Base-by-base conservation (phyloP, 2,329 filamentous ascomycete species). In the Ophiocordyceps camponoti-rufipedis region DNA sequence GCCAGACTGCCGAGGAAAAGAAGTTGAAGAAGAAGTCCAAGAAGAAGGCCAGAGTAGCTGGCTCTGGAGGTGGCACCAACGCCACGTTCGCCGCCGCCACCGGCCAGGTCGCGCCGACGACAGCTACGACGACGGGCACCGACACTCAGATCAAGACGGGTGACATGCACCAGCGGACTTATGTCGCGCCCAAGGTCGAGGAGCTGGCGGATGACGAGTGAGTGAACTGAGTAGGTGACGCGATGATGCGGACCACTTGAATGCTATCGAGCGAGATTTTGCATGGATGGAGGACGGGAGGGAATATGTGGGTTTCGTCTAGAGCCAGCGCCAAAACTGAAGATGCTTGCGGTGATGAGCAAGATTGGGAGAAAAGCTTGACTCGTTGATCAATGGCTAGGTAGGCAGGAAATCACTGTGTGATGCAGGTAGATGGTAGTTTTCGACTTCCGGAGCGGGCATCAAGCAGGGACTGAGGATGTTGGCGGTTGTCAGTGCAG, bases 41-140 rank as follows among this genome's bases (percentile, higher is more conserved):
- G 67, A 76, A 74, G 62, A 72, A 71, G 61, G 54, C 62, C 47
- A 67, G 65, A 56, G 54, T 60, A 8, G 58, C 63, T 31, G 60
- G 59, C 12, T 42, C 47, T 38, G 56, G 53, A 16, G 51, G 46
- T 18, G 55, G 49, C 31, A 48, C 65, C 8, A 65, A 66, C 45
- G 54, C 65, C 2, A 58, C 68, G 39, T 69, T 78, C 49, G 69
- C 69, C 29, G 69, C 68, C 45, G 62, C 70, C 8, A 72, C 72
- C 28, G 74, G 74, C 35, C 67, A 74, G 47, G 62, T 68, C 31
- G 61, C 64, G 23, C 71, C 73, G 2, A 66, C 72, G 14, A 64
- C 63, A 10, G 74, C 74, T 9, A 74, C 66, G 7, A 77, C 73
- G 0, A 77, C 73, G 12, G 72, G 70, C 11, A 75, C 73, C 3